Percentiles rank a stretch among this genome's conserved stretches.
These are phyloP conservation scores for Flaveria trinervia DNA, from an alignment of 129 eudicot species.

Conservation along the genomic window DNA sequence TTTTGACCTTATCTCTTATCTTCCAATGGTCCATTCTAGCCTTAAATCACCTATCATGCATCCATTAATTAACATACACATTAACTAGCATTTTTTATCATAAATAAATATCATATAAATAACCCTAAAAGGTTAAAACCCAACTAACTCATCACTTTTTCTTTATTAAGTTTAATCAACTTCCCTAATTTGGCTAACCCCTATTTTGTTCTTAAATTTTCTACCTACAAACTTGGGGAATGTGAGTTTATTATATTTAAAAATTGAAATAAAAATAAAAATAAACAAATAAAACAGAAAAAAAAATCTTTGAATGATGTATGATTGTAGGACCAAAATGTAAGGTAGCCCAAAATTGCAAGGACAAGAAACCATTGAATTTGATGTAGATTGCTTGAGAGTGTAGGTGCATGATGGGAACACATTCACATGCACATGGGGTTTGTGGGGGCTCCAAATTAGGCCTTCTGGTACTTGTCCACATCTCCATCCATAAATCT, in stretches of 20 bases:
- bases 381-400: slow-evolving; percentile 51
- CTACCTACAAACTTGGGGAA: slow-evolving; percentile 20
- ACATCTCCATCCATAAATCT: slow-evolving; percentile 43
- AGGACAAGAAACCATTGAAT: slow-evolving; percentile 44
- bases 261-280: not conserved
- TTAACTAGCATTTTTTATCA: slow-evolving; percentile 10
- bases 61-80: not conserved
- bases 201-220: slow-evolving; percentile 19
- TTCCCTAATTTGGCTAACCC: slow-evolving; percentile 22
- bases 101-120: slow-evolving; percentile 21
- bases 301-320: slow-evolving; percentile 36
- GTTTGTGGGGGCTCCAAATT: slow-evolving; percentile 49
- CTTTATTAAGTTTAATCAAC: slow-evolving; percentile 23
- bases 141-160: slow-evolving; percentile 16
- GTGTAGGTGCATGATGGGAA: slow-evolving; percentile 51
- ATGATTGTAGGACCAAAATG: slow-evolving; percentile 43
- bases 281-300: not conserved
- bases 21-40: slow-evolving; percentile 26
- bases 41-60: slow-evolving; percentile 6
- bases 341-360: slow-evolving; percentile 44
- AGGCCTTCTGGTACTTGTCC: slow-evolving; percentile 75
- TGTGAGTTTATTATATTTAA: slow-evolving; percentile 2
- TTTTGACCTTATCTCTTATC: slow-evolving; percentile 23
- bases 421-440: slow-evolving; percentile 66
- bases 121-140: slow-evolving; percentile 18